Evolutionary conservation across 1,139 yeast genomes (phyloP).

Genomic region (Insectozyma bohioensis): DNA sequence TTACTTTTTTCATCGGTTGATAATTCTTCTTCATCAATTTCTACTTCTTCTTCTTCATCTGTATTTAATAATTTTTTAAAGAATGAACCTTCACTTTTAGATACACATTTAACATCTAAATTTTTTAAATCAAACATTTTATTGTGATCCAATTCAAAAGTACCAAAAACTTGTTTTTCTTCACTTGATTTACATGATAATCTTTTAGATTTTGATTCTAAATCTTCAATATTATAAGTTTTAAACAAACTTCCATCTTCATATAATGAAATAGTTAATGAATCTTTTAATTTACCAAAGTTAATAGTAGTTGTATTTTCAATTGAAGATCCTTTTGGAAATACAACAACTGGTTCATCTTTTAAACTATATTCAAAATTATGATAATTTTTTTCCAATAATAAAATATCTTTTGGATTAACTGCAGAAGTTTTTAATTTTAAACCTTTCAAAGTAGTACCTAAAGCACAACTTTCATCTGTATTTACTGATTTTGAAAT

Average conservation of each 20-base stretch:
- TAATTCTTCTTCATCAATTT: slow-evolving; percentile 2
- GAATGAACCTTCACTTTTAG: slow-evolving; percentile 14
- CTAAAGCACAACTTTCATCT: slow-evolving; percentile 92
- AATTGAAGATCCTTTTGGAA: slow-evolving; percentile 41
- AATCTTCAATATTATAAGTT: slow-evolving; percentile 30
- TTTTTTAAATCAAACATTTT: slow-evolving; percentile 48
- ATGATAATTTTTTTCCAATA: slow-evolving; percentile 52
- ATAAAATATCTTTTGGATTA: slow-evolving; percentile 58
- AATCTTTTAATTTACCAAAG: slow-evolving; percentile 33
- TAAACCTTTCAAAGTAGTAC: slow-evolving; percentile 83
- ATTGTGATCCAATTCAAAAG: slow-evolving; percentile 48
- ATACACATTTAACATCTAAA: slow-evolving; percentile 42
- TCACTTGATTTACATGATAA: slow-evolving; percentile 44
- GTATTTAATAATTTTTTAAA: slow-evolving; percentile 10
- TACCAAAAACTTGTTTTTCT: slow-evolving; percentile 37
- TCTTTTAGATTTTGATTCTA: slow-evolving; percentile 36
- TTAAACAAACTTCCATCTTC: slow-evolving; percentile 56
- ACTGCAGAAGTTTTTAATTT: slow-evolving; percentile 47
- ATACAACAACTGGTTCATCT: slow-evolving; percentile 32
- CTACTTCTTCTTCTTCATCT: slow-evolving; percentile 16
- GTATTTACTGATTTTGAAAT: slow-evolving; percentile 91
- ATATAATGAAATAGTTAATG: slow-evolving; percentile 42
- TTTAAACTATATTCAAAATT: slow-evolving; percentile 40
- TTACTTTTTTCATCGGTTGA: slow-evolving; percentile 9
- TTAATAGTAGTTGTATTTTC: slow-evolving; percentile 27